Evolutionary conservation across 768 basidiomycete species (phyloP).

Genomic region (Tulasnella sp.): DNA sequence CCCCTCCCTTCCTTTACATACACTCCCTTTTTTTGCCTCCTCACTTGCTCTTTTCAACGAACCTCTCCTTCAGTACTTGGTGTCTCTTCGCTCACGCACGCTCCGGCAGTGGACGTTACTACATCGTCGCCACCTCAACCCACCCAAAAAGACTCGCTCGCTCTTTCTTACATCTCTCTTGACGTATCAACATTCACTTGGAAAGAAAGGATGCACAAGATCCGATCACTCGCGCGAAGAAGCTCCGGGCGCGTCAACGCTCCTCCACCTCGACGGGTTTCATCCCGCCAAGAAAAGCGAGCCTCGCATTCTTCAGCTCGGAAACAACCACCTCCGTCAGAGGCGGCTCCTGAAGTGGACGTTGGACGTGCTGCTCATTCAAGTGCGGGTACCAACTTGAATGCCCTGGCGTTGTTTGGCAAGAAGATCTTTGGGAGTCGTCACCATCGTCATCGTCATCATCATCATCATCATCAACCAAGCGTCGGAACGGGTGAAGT

Average conservation of each 20-base stretch:
- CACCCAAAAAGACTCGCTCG: not conserved
- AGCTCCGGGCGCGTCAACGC: not conserved
- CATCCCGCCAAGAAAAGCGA: not conserved
- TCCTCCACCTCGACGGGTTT: not conserved
- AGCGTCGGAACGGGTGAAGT: too few species aligned
- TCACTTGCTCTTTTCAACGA: not conserved
- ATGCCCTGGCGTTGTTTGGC: not conserved
- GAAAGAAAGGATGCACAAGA: not conserved
- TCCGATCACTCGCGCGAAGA: not conserved
- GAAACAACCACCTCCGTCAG: not conserved
- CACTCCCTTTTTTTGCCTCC: not conserved
- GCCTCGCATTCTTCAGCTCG: not conserved
- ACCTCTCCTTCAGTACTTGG: too few species aligned
- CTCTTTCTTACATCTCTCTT: not conserved
- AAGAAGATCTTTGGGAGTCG: not conserved
- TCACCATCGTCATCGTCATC: not conserved
- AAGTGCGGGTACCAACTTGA: not conserved
- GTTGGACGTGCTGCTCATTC: not conserved
- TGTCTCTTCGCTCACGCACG: not conserved
- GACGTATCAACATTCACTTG: not conserved
- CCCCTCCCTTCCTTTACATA: not conserved
- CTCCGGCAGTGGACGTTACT: too few species aligned
- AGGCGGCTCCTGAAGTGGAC: not conserved
- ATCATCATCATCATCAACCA: too few species aligned
- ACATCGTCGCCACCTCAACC: not conserved